Percentiles rank a stretch among this genome's conserved stretches.
phyloP scores from a whole-genome alignment of 2,329 filamentous ascomycete species.

The Xylogone sp. region DNA sequence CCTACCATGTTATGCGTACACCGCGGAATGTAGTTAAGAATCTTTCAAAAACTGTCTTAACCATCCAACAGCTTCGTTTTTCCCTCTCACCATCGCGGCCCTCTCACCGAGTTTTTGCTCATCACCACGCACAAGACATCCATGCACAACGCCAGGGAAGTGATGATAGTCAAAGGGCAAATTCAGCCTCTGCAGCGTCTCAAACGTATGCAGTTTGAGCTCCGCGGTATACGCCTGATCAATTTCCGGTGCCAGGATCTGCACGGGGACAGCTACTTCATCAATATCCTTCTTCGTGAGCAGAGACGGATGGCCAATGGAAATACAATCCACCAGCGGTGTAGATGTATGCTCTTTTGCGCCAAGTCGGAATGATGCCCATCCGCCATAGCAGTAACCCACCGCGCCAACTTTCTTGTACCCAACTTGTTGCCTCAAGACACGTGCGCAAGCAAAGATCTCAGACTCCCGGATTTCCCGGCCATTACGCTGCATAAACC shows the following conservation, averaged over 20 bases:
- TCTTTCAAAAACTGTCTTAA: conserved; percentile 31
- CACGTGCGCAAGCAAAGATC: conserved; percentile 13
- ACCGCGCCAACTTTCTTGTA: conserved; percentile 13
- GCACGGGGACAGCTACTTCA: conserved; percentile 41
- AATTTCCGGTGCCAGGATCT: conserved; percentile 47
- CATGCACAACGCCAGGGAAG: conserved; percentile 47
- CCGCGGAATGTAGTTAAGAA: too few relatives aligned
- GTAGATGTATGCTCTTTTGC: conserved; percentile 27
- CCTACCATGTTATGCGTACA: too few relatives aligned
- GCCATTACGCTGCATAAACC: conserved; percentile 9
- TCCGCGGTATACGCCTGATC: conserved; percentile 40
- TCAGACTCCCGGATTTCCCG: conserved; percentile 14
- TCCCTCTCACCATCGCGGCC: conserved; percentile 44
- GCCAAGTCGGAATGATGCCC: conserved; percentile 14
- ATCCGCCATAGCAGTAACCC: conserved; percentile 18
- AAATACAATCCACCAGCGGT: conserved; percentile 28
- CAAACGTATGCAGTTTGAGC: conserved; percentile 40
- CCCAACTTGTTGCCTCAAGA: conserved; percentile 3
- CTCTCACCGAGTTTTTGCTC: conserved; percentile 34
- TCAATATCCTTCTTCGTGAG: conserved; percentile 43
- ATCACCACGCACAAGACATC: conserved; percentile 40
- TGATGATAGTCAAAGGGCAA: conserved; percentile 46
- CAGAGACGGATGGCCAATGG: conserved; percentile 23
- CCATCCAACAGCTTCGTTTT: conserved; percentile 44
- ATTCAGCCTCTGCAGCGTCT: conserved; percentile 32